These are phyloP conservation scores for Aspergillus coremiiformis DNA, from an alignment of 495 filamentous ascomycete species.

Conservation along the genomic window DNA sequence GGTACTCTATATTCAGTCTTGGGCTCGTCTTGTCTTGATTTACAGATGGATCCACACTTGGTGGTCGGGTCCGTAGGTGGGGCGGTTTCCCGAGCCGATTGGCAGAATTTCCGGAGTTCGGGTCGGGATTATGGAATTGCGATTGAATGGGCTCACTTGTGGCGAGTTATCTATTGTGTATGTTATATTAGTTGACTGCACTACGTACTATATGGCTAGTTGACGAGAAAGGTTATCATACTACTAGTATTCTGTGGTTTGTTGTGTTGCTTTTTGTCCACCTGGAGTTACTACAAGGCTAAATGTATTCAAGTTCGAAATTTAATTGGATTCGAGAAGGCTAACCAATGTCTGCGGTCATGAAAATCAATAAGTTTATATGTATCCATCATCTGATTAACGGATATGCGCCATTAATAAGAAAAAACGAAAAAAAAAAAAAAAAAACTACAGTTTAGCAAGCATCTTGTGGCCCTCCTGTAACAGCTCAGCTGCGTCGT, in stretches of 20 bases:
- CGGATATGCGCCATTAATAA: neutral
- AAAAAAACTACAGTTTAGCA: constrained; percentile 52
- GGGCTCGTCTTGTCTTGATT: no score
- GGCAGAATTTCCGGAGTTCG: no score
- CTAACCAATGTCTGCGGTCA: neutral
- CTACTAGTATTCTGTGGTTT: neutral
- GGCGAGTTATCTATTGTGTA: no score
- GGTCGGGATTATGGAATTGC: no score
- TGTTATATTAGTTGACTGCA: neutral
- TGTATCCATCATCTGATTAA: neutral
- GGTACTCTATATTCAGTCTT: no score
- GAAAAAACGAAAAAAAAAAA: no score
- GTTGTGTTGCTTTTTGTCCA: neutral
- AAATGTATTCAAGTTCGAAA: neutral
- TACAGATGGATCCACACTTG: no score
- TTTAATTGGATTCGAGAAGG: neutral
- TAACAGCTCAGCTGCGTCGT: constrained; percentile 66
- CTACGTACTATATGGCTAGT: neutral
- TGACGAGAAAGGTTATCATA: neutral
- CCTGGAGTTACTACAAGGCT: neutral
- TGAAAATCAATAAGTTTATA: constrained; percentile 3
- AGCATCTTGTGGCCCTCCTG: constrained; percentile 58
- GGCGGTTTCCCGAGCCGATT: no score
- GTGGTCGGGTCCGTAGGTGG: no score
- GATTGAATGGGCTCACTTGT: no score